phyloP scores from a whole-genome alignment of 768 basidiomycete species.

The Austroboletus eburneus region DNA sequence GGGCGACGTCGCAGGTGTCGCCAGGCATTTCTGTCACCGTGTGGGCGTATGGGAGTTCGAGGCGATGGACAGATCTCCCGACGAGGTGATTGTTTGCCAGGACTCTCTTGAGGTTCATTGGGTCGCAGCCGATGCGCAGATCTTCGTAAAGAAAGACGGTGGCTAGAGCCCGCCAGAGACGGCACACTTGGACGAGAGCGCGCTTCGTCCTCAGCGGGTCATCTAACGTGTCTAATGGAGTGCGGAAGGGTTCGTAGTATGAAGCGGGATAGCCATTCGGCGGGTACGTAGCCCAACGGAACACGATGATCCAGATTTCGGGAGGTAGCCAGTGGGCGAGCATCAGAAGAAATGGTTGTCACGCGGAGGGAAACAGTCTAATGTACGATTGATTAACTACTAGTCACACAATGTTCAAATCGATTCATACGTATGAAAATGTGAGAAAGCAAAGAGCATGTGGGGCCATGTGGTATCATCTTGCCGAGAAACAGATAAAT shows the following conservation, averaged over 20 bases:
- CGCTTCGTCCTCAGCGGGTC: conserved; percentile 34
- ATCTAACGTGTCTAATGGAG: conserved; percentile 25
- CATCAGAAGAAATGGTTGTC: not conserved
- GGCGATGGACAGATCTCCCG: conserved; percentile 46
- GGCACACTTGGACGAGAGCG: conserved; percentile 52
- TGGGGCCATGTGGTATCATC: conserved; percentile 29
- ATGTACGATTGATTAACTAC: not conserved
- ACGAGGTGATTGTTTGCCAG: conserved; percentile 22
- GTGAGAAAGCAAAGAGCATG: conserved; percentile 17
- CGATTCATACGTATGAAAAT: conserved; percentile 5
- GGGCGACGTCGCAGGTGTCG: conserved; percentile 34
- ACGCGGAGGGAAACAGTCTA: too few species aligned
- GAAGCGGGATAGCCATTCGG: conserved; percentile 24
- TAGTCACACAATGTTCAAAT: conserved; percentile 9
- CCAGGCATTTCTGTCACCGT: conserved; percentile 39
- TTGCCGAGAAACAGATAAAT: conserved; percentile 28
- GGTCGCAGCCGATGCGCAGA: conserved; percentile 37
- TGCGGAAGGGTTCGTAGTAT: conserved; percentile 47
- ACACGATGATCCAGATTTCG: conserved; percentile 53
- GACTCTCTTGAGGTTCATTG: conserved; percentile 29
- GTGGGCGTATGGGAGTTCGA: conserved; percentile 53
- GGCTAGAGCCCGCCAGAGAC: conserved; percentile 48
- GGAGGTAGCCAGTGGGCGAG: conserved; percentile 34
- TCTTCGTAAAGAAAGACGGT: conserved; percentile 51
- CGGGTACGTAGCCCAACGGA: conserved; percentile 40